Evolutionary conservation across 352 stramenopile genomes (phyloP), one percentile per base, ranked within the genome.

Genomic region (Globisporangium canariense): DNA sequence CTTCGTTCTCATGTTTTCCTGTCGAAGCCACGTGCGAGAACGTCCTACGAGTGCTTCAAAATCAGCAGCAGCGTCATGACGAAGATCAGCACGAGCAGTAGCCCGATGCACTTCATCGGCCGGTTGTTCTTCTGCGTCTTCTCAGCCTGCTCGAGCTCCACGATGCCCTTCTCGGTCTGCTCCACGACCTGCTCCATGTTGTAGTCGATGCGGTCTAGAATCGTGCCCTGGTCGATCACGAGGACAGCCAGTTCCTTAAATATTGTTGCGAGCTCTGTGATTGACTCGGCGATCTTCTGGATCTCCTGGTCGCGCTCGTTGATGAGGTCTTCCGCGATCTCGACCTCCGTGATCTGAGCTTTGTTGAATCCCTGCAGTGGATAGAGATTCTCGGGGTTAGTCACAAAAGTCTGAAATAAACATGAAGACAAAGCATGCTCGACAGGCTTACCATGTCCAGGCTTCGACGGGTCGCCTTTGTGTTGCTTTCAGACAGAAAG

Each of bases 171-270:
- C 70, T 99, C 97, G 6, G 97, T 99, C 76, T 99, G 96, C 82
- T 99, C 97, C 32, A 99, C 97, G 41, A 99, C 97, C 60, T 99
- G 94, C 74, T 99, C 98, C 97, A 99, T 99, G 77, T 99, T 99
- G 83, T 99, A 99, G 82, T 99, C 98, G 76, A 99, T 99, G 36
- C 98, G 93, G 83, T 99, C 98, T 18, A 99, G 83, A 63, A 99
- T 99, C 25, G 98, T 99, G 62, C 98, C 98, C 76, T 99, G 98
- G 78, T 99, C 98, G 79, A 99, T 99, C 18, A 99, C 98, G 38
- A 99, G 86, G 53, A 99, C 97, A 0, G 97, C 97, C 10, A 99
- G 80, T 78, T 99, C 98, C 76, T 99, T 99, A 88, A 99, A 99
- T 76, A 99, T 99, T 57, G 93, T 91, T 41, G 97, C 97, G 18